Evolutionary conservation across 2,329 filamentous ascomycete genomes (phyloP).

Genomic region (Knufia fluminis): DNA sequence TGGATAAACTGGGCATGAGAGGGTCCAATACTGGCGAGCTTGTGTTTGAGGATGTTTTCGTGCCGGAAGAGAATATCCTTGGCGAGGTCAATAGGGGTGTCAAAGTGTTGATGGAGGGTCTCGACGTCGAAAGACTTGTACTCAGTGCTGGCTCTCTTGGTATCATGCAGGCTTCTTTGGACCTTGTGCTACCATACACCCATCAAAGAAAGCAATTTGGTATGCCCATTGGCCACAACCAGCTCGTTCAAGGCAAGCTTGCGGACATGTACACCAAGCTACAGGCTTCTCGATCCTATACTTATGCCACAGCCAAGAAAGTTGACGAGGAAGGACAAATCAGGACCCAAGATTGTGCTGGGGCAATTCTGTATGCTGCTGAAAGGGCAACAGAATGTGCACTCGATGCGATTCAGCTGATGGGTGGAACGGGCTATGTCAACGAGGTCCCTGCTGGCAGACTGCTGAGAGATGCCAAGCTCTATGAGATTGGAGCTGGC

Average conservation of each 20-base stretch:
- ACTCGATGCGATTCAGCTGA: constrained; percentile 79
- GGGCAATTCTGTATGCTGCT: constrained; percentile 84
- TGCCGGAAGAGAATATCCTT: constrained; percentile 71
- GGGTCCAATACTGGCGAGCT: constrained; percentile 94
- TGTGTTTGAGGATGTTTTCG: constrained; percentile 82
- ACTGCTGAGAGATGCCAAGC: constrained; percentile 64
- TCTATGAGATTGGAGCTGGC: constrained; percentile 96
- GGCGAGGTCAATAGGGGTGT: constrained; percentile 75
- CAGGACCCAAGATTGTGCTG: constrained; percentile 84
- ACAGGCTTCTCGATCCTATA: constrained; percentile 75
- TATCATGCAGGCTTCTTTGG: constrained; percentile 85
- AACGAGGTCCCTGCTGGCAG: constrained; percentile 90
- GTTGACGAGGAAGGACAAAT: constrained; percentile 70
- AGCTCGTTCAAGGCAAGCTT: constrained; percentile 84
- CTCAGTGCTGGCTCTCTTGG: constrained; percentile 84
- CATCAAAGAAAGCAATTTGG: constrained; percentile 87
- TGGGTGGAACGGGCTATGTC: constrained; percentile 92
- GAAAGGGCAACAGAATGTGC: constrained; percentile 81
- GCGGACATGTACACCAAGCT: constrained; percentile 98
- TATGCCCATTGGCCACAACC: constrained; percentile 77
- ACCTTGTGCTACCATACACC: constrained; percentile 77
- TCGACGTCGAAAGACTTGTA: constrained; percentile 88
- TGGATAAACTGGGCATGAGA: constrained; percentile 97
- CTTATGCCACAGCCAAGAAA: constrained; percentile 67
- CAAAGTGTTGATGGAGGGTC: constrained; percentile 86